These are phyloP conservation scores for Diaporthe vexans DNA, from an alignment of 2,329 filamentous ascomycete genomes.

Conservation along the genomic window DNA sequence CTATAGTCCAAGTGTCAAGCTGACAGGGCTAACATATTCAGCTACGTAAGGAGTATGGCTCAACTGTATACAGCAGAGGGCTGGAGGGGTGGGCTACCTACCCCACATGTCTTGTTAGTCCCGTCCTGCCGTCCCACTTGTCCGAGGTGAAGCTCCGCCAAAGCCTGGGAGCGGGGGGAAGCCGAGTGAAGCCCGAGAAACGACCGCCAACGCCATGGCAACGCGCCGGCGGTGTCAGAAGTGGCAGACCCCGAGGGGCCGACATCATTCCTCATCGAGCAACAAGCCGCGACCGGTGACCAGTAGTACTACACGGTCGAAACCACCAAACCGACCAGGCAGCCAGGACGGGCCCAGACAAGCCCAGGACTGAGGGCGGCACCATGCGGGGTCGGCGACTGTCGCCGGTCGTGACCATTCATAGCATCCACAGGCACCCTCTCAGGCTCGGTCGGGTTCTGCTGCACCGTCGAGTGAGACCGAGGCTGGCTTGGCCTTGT, in stretches of 20 bases:
- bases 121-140: conserved; percentile 25
- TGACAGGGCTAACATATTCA: neutral
- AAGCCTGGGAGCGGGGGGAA: conserved; percentile 36
- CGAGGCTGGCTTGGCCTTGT: conserved; percentile 30
- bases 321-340: conserved; percentile 4
- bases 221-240: conserved; percentile 10
- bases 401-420: conserved; percentile 26
- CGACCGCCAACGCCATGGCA: conserved; percentile 39
- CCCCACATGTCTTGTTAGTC: conserved; percentile 33
- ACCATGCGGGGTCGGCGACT: conserved; percentile 23
- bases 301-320: conserved; percentile 30
- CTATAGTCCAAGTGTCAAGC: neutral
- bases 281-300: conserved; percentile 14
- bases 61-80: neutral
- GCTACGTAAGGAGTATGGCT: neutral
- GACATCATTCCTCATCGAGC: conserved; percentile 30
- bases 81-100: neutral
- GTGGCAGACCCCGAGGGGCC: conserved; percentile 35
- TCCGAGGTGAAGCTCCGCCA: conserved; percentile 14
- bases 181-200: conserved; percentile 48
- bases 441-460: neutral
- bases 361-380: neutral
- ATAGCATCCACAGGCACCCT: neutral
- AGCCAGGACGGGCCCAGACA: conserved; percentile 4
- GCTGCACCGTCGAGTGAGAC: conserved; percentile 19